Evolutionary conservation across 2,329 filamentous ascomycete genomes (phyloP), one percentile per base, ranked within the genome.

Genomic region (Acephala macrosclerotiorum): DNA sequence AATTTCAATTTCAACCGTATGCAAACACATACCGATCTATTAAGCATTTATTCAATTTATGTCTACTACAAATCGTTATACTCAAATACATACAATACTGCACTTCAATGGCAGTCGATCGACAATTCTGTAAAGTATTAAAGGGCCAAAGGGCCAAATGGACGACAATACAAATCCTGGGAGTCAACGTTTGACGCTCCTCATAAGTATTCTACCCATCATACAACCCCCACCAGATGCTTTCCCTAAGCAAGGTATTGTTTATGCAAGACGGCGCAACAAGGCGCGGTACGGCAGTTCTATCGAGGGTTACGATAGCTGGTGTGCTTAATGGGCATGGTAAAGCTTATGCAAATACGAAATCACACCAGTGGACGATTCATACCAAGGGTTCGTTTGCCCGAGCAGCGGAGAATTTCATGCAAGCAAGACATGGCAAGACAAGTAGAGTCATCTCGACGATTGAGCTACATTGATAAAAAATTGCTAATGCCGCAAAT

Each of bases 211-310:
- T 42, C 38, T 66, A 66, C 56, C 47, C 20, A 60, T 64, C 29
- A 64, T 64, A 60, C 18, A 68, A 65, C n/a, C 47, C 6, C 53
- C 25, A 65, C 42, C 38, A 66, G 58, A 68, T 70, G 14, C 61
- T 65, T 68, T 51, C 56, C 61, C 36, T 66, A 11, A 53, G 66
- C 59, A 70, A 68, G 56, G 59, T 55, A 66, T 66, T 68, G 11
- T 66, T 70, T 26, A 70, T 68, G 40, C 38, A 65, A 70, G 57
- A 63, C 60, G 47, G 57, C 61, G 60, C 36, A 66, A 65, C n/a
- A 70, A 65, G 18, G 58, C 36, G 42, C 36, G 53, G 56, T 65
- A 68, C 42, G 60, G 56, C 53, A 67, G 53, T 66, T 68, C 25
- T 69, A 66, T 62, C 53, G 29, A 67, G 16, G 58, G 55, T 66